Percentiles rank a stretch among this genome's conserved stretches.
Evolutionary conservation across 257 asterid genomes (phyloP).

Genomic region (Paraleonurus japonicus): DNA sequence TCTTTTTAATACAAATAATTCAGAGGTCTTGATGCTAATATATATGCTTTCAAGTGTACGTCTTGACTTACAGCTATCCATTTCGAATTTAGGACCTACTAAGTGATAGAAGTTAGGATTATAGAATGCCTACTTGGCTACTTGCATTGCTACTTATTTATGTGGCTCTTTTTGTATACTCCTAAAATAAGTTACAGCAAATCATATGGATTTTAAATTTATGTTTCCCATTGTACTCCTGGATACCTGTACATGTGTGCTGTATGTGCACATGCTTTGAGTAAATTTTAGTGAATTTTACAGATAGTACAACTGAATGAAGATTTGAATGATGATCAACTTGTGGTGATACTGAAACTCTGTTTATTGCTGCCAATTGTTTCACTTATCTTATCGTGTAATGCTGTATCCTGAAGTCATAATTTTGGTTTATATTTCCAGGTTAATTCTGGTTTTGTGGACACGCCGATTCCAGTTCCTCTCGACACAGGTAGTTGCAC

Average conservation of each 20-base stretch:
- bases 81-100: background rate
- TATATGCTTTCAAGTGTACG: background rate
- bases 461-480: conserved; percentile 41
- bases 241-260: background rate
- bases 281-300: conserved; percentile 3
- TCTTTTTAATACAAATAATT: background rate
- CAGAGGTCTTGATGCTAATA: conserved; percentile 11
- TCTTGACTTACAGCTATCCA: conserved; percentile 9
- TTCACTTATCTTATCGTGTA: background rate
- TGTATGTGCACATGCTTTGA: background rate
- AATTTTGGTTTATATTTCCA: conserved; percentile 26
- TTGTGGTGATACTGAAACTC: conserved; percentile 27
- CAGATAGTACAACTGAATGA: background rate
- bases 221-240: conserved; percentile 9
- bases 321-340: conserved; percentile 14
- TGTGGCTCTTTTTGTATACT: background rate
- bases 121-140: background rate
- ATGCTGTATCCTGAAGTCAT: conserved; percentile 1
- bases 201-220: conserved; percentile 1
- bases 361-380: conserved; percentile 13
- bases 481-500: conserved; percentile 50
- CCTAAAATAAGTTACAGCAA: conserved; percentile 3
- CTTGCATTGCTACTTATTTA: background rate
- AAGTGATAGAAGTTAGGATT: conserved; percentile 12
- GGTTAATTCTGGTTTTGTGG: conserved; percentile 51